phyloP scores from a whole-genome alignment of 768 basidiomycete species.

The Cystobasidium onofrii region DNA sequence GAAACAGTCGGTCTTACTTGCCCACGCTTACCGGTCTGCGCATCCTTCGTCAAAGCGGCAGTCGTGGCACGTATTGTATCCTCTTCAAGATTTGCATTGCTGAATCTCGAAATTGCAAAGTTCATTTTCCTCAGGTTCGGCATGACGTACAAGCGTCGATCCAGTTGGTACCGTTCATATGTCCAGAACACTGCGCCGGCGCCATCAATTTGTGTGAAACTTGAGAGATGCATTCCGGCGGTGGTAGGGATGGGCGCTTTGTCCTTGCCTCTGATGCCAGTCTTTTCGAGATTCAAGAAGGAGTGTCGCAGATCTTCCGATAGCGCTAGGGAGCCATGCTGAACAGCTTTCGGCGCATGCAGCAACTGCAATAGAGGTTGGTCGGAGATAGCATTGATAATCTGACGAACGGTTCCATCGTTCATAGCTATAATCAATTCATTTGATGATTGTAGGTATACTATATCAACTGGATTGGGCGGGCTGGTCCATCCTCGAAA shows the following conservation, averaged over 20 bases:
- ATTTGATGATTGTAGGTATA: not conserved
- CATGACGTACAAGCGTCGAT: not conserved
- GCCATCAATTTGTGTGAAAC: not conserved
- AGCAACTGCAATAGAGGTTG: not conserved
- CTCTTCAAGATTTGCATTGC: not conserved
- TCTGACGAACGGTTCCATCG: conserved; percentile 15
- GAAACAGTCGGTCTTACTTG: no score
- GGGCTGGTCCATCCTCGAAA: conserved; percentile 7
- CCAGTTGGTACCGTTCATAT: not conserved
- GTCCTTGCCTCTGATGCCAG: not conserved
- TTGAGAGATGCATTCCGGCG: not conserved
- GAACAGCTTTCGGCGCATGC: not conserved
- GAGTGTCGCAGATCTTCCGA: not conserved
- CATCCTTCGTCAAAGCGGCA: not conserved
- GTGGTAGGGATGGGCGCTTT: not conserved
- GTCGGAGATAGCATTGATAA: not conserved
- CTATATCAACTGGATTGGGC: not conserved
- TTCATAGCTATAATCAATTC: not conserved
- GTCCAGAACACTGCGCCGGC: not conserved
- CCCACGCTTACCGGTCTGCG: not conserved
- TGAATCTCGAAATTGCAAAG: not conserved
- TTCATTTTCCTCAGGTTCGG: conserved; percentile 1
- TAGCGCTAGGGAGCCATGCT: not conserved
- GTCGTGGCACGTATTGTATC: no score
- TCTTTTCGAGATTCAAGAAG: conserved; percentile 13